A percentile compares a stretch with the other conserved stretches of the same genome.
phyloP scores from a whole-genome alignment of 140 eudicot species.

The Oenanthe javanica region DNA sequence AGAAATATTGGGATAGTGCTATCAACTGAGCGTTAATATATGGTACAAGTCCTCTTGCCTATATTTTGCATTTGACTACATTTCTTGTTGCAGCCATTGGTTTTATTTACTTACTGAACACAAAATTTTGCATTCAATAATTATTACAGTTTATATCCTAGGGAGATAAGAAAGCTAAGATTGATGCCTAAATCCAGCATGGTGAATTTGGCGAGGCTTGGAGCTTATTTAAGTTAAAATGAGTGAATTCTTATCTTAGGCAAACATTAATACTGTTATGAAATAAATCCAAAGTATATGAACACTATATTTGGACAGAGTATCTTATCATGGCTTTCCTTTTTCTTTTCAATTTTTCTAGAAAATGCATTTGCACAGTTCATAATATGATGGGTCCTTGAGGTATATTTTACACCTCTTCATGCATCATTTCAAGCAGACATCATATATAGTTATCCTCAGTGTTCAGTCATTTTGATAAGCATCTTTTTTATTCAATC shows the following conservation, averaged over 20 bases:
- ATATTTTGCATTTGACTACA: not conserved
- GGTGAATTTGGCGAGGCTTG: not conserved
- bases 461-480: not conserved
- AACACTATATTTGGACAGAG: not conserved
- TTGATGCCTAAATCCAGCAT: not conserved
- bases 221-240: not conserved
- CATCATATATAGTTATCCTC: not conserved
- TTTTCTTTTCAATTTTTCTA: not conserved
- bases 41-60: not conserved
- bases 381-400: slow-evolving; percentile 1
- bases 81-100: not conserved
- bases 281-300: not conserved
- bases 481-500: slow-evolving; percentile 1
- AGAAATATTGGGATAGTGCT: not conserved
- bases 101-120: not conserved
- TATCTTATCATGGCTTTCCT: not conserved
- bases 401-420: not conserved
- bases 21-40: not conserved
- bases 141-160: not conserved
- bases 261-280: not conserved
- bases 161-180: not conserved
- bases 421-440: not conserved
- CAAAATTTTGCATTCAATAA: not conserved
- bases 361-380: not conserved
- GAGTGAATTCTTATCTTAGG: not conserved